Evolutionary conservation across 768 basidiomycete genomes (phyloP).

Genomic region (Psilocybe subaeruginosa): DNA sequence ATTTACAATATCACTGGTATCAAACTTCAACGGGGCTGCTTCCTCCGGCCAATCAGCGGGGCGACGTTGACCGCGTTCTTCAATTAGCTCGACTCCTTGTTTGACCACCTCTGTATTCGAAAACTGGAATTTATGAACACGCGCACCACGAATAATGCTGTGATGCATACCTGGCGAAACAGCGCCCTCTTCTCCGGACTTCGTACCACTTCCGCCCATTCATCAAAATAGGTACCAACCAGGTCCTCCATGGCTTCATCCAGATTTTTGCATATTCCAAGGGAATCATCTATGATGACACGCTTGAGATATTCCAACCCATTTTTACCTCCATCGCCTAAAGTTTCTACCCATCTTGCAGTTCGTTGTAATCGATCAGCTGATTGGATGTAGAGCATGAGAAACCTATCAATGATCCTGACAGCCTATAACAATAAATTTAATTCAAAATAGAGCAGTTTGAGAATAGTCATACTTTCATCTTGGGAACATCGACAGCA

Average conservation of each 20-base stretch:
- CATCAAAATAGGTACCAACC: conserved; percentile 66
- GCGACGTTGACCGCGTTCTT: conserved; percentile 63
- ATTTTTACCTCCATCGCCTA: conserved; percentile 56
- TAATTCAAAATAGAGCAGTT: not conserved
- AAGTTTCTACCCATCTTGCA: conserved; percentile 71
- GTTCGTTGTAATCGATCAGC: conserved; percentile 75
- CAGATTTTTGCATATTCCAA: conserved; percentile 72
- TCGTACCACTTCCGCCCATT: conserved; percentile 69
- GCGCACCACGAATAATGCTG: not conserved
- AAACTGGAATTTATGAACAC: conserved; percentile 47
- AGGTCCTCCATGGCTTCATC: conserved; percentile 69
- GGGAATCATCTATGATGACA: conserved; percentile 69
- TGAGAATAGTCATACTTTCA: conserved; percentile 37
- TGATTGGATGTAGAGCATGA: conserved; percentile 72
- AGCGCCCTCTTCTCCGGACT: conserved; percentile 23
- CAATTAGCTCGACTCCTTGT: conserved; percentile 50
- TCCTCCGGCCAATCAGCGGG: conserved; percentile 73
- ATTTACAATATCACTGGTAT: conserved; percentile 41
- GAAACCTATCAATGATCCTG: conserved; percentile 64
- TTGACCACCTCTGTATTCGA: conserved; percentile 59
- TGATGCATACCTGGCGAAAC: conserved; percentile 19
- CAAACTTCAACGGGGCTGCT: conserved; percentile 50
- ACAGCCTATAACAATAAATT: conserved; percentile 25
- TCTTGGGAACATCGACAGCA: conserved; percentile 66
- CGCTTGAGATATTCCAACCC: conserved; percentile 61